A percentile compares a stretch with the other conserved stretches of the same genome.
Evolutionary conservation across 306 rosid genomes (phyloP).

Genomic region (Castanea sativa): DNA sequence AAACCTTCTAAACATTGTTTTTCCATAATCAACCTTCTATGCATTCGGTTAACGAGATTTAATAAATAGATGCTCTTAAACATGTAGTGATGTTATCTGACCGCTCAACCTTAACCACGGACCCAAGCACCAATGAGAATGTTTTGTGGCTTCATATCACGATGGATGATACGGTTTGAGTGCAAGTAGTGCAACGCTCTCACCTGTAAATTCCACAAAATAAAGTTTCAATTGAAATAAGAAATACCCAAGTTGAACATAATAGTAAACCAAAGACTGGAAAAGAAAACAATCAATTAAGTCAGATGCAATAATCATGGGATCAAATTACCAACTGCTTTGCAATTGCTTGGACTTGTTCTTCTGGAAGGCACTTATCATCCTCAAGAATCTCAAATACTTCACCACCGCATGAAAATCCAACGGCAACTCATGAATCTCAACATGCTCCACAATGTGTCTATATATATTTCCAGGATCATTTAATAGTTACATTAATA

Average conservation of each 20-base stretch:
- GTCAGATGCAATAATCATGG: constrained; percentile 1
- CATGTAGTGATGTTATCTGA: neutral
- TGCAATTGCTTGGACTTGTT: constrained; percentile 98
- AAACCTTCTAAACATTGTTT: too few relatives aligned
- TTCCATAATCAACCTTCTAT: too few relatives aligned
- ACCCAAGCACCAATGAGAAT: constrained; percentile 96
- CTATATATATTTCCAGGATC: constrained; percentile 8
- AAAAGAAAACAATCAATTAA: neutral
- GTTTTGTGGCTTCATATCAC: constrained; percentile 99
- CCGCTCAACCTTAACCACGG: constrained; percentile 78
- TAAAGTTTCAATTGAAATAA: neutral
- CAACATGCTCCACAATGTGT: constrained; percentile 4
- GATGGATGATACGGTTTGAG: constrained; percentile 94
- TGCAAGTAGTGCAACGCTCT: constrained; percentile 91
- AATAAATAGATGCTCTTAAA: too few relatives aligned
- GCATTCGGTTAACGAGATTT: too few relatives aligned
- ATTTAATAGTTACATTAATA: neutral
- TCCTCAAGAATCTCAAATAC: constrained; percentile 99
- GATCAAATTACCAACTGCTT: constrained; percentile 78
- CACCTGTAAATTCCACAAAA: constrained; percentile 53
- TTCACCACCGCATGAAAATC: constrained; percentile 65
- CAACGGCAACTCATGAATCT: constrained; percentile 12
- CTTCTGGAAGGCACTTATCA: constrained; percentile 97
- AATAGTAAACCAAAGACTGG: neutral
- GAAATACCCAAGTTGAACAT: neutral